Base-by-base conservation (phyloP, 2,329 filamentous ascomycete genomes). In the Orbilia oligospora region DNA sequence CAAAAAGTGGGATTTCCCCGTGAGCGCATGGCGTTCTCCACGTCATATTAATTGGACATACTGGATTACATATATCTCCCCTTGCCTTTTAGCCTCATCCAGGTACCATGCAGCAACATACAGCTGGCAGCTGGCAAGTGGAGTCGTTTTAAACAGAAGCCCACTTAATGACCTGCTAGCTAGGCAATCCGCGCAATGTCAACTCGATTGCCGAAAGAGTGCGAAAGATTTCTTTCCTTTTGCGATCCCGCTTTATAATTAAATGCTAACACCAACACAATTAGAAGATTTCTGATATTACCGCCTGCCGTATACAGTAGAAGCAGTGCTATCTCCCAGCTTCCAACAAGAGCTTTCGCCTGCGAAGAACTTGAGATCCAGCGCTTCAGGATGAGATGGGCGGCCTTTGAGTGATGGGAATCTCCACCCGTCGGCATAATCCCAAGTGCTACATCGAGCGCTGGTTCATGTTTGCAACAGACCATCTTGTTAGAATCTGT, bases 361-460 rank as follows among this genome's bases (percentile, higher is more conserved):
- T 16, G 33, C 18, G 56, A 24, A 6, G 56, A 61, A 61, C 56
- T 44, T 44, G 56, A 22, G 36, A 38, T 36, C 53, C 18, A 38
- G 53, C 53, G 53, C 53, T 61, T 61, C 33, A 44, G 20, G 10
- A 61, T 61, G 56, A 61, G 56, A 44, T 44, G 36, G 56, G 33
- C 30, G 30, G 53, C 36, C 56, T 9, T 53, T 66, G 70, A 58
- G 56, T 49, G 70, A 73, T 73, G 70, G 70, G 56, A 41, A 73
- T 66, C 49, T 66, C 70, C 51, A 73, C 51, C 70, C 70, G 70
- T 73, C 70, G 70, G 70, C 70, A 58, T 73, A 73, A 73, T 72
- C 69, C 55, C 61, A 30, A 38, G 69, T 53, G 58, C 58, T 73
- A 58, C 55, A 51, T 33, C 53, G 30, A 51, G 67, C 67, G 53